phyloP scores from a whole-genome alignment of 2,329 filamentous ascomycete species.

The Stromatinia cepivora region DNA sequence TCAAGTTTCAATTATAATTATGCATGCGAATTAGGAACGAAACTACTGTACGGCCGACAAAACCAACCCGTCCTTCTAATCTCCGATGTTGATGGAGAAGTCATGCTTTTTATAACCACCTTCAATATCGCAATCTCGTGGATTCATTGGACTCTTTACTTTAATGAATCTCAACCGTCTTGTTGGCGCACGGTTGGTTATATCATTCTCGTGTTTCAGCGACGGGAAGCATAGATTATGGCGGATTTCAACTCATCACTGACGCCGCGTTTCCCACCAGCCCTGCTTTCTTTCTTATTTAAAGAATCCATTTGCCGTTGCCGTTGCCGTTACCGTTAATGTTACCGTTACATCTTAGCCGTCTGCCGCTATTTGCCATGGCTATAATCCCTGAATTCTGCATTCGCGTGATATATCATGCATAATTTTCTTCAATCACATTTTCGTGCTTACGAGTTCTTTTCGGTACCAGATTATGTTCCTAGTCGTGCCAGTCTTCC shows the following conservation, averaged over 20 bases:
- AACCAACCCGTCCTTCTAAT: conserved; percentile 1
- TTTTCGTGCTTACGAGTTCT: conserved; percentile 10
- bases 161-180: background rate
- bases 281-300: background rate
- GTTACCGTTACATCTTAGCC: background rate
- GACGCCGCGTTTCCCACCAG: background rate
- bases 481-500: background rate
- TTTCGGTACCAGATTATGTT: background rate
- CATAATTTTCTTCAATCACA: background rate
- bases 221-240: conserved; percentile 14
- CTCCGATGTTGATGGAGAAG: background rate
- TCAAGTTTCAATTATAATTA: conserved; percentile 8
- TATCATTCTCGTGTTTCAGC: conserved; percentile 4
- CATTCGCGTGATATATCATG: background rate
- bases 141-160: background rate
- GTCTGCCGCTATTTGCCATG: background rate
- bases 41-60: background rate
- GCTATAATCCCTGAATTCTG: background rate
- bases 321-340: background rate
- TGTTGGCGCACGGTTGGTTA: background rate
- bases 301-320: background rate
- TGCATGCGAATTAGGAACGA: background rate
- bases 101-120: background rate
- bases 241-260: conserved; percentile 7
- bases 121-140: background rate